phyloP scores from a whole-genome alignment of 1,139 yeast species.

The Yamadazyma siamensis region DNA sequence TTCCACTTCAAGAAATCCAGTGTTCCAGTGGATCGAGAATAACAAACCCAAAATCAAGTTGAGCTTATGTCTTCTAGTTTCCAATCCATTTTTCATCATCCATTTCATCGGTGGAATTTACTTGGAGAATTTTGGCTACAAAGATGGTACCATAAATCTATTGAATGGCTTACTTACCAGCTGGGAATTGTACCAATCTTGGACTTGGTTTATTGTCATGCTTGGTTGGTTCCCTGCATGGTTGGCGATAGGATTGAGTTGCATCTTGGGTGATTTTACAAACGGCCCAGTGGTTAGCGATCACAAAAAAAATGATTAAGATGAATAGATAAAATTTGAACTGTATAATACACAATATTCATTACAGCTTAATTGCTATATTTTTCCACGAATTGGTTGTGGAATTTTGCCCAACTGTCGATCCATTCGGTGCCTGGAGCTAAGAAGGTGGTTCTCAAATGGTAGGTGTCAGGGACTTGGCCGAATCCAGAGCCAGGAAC shows the following conservation, averaged over 20 bases:
- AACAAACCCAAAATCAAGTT: slow-evolving; percentile 25
- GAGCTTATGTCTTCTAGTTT: slow-evolving; percentile 33
- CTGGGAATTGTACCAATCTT: slow-evolving; percentile 70
- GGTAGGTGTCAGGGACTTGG: slow-evolving; percentile 83
- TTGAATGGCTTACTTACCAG: slow-evolving; percentile 54
- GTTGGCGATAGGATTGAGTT: slow-evolving; percentile 47
- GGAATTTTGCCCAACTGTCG: slow-evolving; percentile 71
- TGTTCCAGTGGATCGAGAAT: slow-evolving; percentile 10
- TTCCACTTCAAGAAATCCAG: slow-evolving; percentile 6
- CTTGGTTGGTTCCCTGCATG: slow-evolving; percentile 85
- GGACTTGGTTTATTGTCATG: slow-evolving; percentile 81
- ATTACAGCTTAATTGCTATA: slow-evolving; percentile 25
- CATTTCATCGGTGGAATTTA: slow-evolving; percentile 29
- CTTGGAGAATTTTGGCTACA: slow-evolving; percentile 18
- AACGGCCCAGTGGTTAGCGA: slow-evolving; percentile 7
- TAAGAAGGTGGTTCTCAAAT: slow-evolving; percentile 90
- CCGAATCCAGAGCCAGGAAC: slow-evolving; percentile 98
- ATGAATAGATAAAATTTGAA: background rate
- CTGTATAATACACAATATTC: slow-evolving; percentile 1
- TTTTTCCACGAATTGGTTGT: slow-evolving; percentile 60
- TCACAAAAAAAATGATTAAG: slow-evolving; percentile 11
- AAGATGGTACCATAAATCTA: slow-evolving; percentile 33
- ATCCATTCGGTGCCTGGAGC: slow-evolving; percentile 95
- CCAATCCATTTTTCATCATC: slow-evolving; percentile 56
- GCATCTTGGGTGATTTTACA: slow-evolving; percentile 27